Base-by-base conservation (phyloP, 73 alveolate species). In the Effrenium voratum region DNA sequence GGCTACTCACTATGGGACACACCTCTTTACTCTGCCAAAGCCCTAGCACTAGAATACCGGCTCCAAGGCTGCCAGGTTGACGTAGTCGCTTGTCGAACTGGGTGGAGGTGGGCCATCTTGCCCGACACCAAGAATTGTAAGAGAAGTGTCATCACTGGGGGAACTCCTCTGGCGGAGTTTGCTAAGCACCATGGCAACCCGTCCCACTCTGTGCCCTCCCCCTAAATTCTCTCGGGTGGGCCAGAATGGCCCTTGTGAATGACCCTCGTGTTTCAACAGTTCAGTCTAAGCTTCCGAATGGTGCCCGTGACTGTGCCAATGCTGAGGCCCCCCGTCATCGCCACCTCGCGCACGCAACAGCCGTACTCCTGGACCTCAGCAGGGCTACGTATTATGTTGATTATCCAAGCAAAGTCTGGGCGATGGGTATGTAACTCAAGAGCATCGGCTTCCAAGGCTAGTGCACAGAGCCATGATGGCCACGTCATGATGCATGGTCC, bases 341-440 rank as follows among this genome's bases (percentile, higher is more conserved):
- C 34, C 16, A 82, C 73, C 49, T 82, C 92, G 38, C 34, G 46
- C 75, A 19, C n/a, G 92, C 92, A 82, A 0, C 28, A 36, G 26
- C 75, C 92, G 49, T 82, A 82, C 43, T 82, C 92, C 50, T 82
- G 92, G 36, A 82, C 92, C 92, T 81, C 32, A 28, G 90, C n/a
- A n/a, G n/a, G n/a, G n/a, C n/a, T n/a, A n/a, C n/a, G n/a, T n/a
- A n/a, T n/a, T n/a, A n/a, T n/a, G n/a, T n/a, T n/a, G n/a, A n/a
- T n/a, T n/a, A n/a, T n/a, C n/a, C n/a, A n/a, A n/a, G n/a, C n/a
- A n/a, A n/a, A n/a, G n/a, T n/a, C n/a, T n/a, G n/a, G n/a, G n/a
- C n/a, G n/a, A n/a, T n/a, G n/a, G n/a, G n/a, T n/a, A n/a, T n/a
- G n/a, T n/a, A n/a, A n/a, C n/a, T n/a, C n/a, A n/a, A n/a, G n/a